Percentiles rank a stretch among this genome's conserved stretches.
Conservation (phyloP, 2,329 filamentous ascomycete genomes). For the Diaporthe ampelina region DNA sequence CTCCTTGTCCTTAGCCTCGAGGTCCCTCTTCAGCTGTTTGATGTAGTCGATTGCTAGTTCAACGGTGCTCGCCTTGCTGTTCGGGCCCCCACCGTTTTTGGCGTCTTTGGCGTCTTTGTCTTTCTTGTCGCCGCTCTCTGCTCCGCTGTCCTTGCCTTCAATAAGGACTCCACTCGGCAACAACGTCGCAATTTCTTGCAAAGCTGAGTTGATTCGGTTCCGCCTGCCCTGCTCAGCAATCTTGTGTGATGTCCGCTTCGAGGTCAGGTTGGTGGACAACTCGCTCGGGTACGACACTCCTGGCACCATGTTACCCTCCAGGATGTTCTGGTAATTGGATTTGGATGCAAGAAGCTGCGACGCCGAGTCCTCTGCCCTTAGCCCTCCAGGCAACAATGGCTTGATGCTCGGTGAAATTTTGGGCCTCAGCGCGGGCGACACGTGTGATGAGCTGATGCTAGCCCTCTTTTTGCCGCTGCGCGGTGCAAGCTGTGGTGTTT, state of each 20-base stretch:
- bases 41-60: conserved; percentile 98
- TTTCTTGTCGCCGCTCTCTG: conserved; percentile 62
- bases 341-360: conserved; percentile 90
- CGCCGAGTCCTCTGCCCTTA: conserved; percentile 70
- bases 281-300: conserved; percentile 92
- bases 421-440: conserved; percentile 88
- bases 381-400: conserved; percentile 79
- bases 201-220: conserved; percentile 93
- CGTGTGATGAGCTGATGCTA: conserved; percentile 80
- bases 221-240: conserved; percentile 96
- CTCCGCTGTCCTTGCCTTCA: conserved; percentile 55
- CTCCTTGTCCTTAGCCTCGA: conserved; percentile 72
- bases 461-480: conserved; percentile 77
- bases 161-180: conserved; percentile 66
- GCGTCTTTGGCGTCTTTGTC: conserved; percentile 51
- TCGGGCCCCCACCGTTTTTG: conserved; percentile 67
- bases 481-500: conserved; percentile 69
- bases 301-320: conserved; percentile 92
- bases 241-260: conserved; percentile 97
- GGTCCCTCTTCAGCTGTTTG: conserved; percentile 82
- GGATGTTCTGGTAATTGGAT: conserved; percentile 97
- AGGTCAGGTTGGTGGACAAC: conserved; percentile 92
- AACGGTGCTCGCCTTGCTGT: conserved; percentile 97
- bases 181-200: conserved; percentile 90
- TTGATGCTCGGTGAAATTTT: conserved; percentile 96